phyloP scores from a whole-genome alignment of 1,284 basidiomycete species.

The Apiotrichum porosum region DNA sequence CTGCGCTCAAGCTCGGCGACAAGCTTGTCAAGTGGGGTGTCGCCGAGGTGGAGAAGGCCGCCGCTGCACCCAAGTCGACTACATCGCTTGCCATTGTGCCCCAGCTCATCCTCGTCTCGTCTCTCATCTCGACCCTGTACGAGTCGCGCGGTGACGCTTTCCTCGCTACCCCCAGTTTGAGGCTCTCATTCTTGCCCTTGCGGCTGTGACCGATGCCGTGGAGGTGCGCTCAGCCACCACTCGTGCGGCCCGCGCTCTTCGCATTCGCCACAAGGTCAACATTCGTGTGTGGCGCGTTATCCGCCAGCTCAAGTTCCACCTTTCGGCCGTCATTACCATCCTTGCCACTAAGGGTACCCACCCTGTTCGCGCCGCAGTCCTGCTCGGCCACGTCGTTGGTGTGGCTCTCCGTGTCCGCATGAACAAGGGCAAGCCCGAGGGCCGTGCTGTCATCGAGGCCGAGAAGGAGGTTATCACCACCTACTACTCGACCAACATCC shows the following conservation, averaged over 20 bases:
- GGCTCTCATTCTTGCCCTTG: no score
- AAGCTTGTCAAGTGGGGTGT: slow-evolving; percentile 43
- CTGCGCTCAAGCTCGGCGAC: slow-evolving; percentile 36
- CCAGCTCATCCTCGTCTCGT: slow-evolving; percentile 31
- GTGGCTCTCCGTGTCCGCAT: slow-evolving; percentile 35
- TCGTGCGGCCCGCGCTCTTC: slow-evolving; percentile 5
- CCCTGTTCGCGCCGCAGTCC: slow-evolving; percentile 29
- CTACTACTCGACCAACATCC: slow-evolving; percentile 39
- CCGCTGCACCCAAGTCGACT: slow-evolving; percentile 16
- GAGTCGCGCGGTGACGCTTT: slow-evolving; percentile 24
- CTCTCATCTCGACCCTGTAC: slow-evolving; percentile 30
- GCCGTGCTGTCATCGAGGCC: slow-evolving; percentile 24
- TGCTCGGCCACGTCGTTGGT: slow-evolving; percentile 39
- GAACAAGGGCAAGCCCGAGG: slow-evolving; percentile 16
- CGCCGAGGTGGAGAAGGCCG: slow-evolving; percentile 35
- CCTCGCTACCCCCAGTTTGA: slow-evolving; percentile 25
- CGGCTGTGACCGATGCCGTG: slow-evolving; percentile 37
- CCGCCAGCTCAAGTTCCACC: slow-evolving; percentile 24
- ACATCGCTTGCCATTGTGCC: slow-evolving; percentile 31
- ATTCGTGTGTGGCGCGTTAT: slow-evolving; percentile 38
- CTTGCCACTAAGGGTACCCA: slow-evolving; percentile 26
- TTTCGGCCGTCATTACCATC: slow-evolving; percentile 32
- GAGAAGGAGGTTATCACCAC: slow-evolving; percentile 35
- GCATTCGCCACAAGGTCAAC: slow-evolving; percentile 32
- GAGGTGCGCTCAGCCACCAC: slow-evolving; percentile 13